Base-by-base conservation (phyloP, 176 grass and related monocot species). In the Aegilops longissima region DNA sequence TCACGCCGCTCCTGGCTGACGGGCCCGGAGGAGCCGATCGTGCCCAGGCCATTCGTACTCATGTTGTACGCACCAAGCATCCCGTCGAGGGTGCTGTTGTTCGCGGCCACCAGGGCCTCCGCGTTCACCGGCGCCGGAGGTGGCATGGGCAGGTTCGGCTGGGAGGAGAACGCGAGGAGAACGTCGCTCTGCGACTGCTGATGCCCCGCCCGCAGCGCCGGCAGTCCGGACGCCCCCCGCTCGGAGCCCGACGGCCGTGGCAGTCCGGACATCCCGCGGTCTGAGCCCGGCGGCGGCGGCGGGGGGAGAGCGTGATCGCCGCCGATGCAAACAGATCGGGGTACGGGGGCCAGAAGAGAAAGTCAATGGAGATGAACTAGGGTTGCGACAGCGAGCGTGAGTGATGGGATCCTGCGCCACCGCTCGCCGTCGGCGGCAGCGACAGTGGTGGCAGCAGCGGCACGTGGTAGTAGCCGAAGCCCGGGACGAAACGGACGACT, bases 131-230 rank as follows among this genome's bases (percentile, higher is more conserved):
- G 71, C 4, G 72, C 39, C 4, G 23, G 70, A 2, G 70, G 45
- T 58, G 74, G 21, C 73, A 77, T 51, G 23, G 24, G 83, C 63
- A 67, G 83, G 70, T 25, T 52, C 18, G 23, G 51, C 17, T 74
- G 71, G 38, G 40, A 4, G 23, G 88, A 47, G 40, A 91, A 70
- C 5, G 66, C 85, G 1, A 93, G 40, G 5, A 61, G 35, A 36
- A 93, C 29, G 18, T 98, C 97, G 87, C 97, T 98, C 23, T 89
- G 85, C 47, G 90, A 96, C 16, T 90, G 66, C 4, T 90, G 90
- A 52, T 98, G 94, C 8, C 85, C 81, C 36, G 76, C 39, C 42
- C 33, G 89, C 3, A 77, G 86, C 2, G 87, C 92, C 12, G 87
- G 97, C 20, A 94, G 82, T 24, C 21, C 47, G 3, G 67, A 27